Base-by-base conservation (phyloP, 192 early-diverging fungal species). In the Funneliformis mosseae region DNA sequence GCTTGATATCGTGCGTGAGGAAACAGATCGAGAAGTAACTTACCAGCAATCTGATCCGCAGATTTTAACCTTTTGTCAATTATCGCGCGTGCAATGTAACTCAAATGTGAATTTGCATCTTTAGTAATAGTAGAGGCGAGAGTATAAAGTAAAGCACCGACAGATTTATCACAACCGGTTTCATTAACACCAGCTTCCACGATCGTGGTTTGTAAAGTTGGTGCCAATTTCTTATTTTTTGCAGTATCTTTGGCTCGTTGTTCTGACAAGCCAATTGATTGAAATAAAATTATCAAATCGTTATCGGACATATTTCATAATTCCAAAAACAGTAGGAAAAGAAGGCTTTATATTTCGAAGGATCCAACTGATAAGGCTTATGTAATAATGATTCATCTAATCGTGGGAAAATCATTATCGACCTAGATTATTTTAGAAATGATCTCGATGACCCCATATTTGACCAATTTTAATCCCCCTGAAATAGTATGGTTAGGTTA, bases 191-290 rank as follows among this genome's bases (percentile, higher is more conserved):
- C 88, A 10, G 95, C 93, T 62, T 92, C 91, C 46, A 84, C 79
- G 72, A 97, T 94, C n/a, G 93, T 88, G 39, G 74, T 82, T 75
- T 91, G 88, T 43, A 99, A 88, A 27, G 88, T 90, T 7, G 93
- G 92, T 4, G 94, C 92, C 11, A 99, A 86, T 85, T 98, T 99
- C 86, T 99, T 99, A 89, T 99, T 99, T 74, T 91, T 92, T 43
- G 93, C 95, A 0, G 97, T 96, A 82, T 98, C 96, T 84, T 95
- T 94, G 77, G 97, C 97, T 85, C 98, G 97, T 80, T 92, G 89
- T 82, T 94, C 93, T 18, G 92, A 91, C 45, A 99, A 89, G 16
- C 98, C 98, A 80, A 99, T 95, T 62, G 88, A 87, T 83, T 92
- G 88, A 86, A 99, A 98, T 72, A 93, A 89, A 9, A 84, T 41